phyloP scores from a whole-genome alignment of 2,329 filamentous ascomycete genomes.

The Chaetomium olivaceum region DNA sequence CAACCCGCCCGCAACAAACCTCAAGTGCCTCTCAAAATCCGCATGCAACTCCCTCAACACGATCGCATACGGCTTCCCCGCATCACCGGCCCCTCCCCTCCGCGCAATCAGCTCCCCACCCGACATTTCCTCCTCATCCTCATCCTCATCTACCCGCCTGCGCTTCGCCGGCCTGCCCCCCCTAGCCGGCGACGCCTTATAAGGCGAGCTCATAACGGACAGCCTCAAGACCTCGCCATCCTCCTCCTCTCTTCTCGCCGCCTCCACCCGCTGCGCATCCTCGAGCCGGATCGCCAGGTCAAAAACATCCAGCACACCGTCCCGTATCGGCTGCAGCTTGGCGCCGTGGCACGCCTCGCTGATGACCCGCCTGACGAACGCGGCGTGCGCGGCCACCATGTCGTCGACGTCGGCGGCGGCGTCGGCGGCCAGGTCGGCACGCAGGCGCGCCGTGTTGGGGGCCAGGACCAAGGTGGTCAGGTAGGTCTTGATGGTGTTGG shows the following conservation, averaged over 20 bases:
- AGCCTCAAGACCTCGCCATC: conserved; percentile 44
- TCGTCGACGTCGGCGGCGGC: conserved; percentile 69
- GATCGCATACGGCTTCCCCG: conserved; percentile 49
- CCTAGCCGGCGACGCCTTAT: conserved; percentile 26
- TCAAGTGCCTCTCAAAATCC: conserved; percentile 65
- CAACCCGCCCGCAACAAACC: conserved; percentile 72
- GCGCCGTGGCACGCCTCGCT: conserved; percentile 69
- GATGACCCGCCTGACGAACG: conserved; percentile 62
- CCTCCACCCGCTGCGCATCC: conserved; percentile 52
- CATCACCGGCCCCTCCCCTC: background rate
- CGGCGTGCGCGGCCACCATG: conserved; percentile 71
- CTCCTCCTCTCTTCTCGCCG: conserved; percentile 42
- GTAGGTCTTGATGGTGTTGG: conserved; percentile 72
- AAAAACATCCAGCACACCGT: conserved; percentile 72
- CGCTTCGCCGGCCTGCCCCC: conserved; percentile 24
- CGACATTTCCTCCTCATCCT: conserved; percentile 28
- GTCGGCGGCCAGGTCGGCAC: conserved; percentile 52
- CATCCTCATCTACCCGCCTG: conserved; percentile 37
- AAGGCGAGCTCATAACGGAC: conserved; percentile 40
- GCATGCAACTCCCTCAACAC: conserved; percentile 57
- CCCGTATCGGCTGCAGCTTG: conserved; percentile 68
- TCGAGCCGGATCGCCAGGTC: conserved; percentile 73
- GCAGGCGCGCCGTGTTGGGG: conserved; percentile 59
- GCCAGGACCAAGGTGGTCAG: conserved; percentile 71
- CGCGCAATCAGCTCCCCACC: conserved; percentile 29